Evolutionary conservation across 2,329 filamentous ascomycete genomes (phyloP).

Genomic region (Pseudonectria buxi): DNA sequence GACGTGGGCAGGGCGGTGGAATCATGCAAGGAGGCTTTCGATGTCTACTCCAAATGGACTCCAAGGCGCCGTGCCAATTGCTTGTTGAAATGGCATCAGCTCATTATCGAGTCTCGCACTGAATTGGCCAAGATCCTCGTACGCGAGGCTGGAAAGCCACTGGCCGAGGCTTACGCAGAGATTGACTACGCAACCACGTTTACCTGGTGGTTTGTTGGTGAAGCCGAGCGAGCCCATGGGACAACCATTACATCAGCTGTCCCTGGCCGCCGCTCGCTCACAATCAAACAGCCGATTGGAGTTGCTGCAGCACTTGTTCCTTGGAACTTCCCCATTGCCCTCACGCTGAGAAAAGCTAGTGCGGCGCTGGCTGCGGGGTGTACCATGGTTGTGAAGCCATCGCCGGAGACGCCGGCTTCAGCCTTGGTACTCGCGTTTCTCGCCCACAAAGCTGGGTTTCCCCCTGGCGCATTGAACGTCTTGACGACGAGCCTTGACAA

Average conservation of each 20-base stretch:
- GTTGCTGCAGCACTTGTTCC: constrained; percentile 29
- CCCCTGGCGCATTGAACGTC: constrained; percentile 60
- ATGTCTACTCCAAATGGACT: constrained; percentile 30
- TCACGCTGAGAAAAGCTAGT: constrained; percentile 40
- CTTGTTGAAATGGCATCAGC: constrained; percentile 30
- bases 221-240: constrained; percentile 44
- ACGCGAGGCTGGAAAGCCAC: constrained; percentile 51
- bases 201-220: constrained; percentile 50
- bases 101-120: constrained; percentile 28
- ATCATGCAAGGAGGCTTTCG: constrained; percentile 30
- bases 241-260: constrained; percentile 52
- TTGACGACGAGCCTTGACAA: constrained; percentile 38
- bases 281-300: constrained; percentile 50
- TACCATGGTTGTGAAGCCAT: constrained; percentile 69
- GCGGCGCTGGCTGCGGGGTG: constrained; percentile 64
- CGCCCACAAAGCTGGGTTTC: constrained; percentile 65
- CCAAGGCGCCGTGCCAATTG: constrained; percentile 27
- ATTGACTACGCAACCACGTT: constrained; percentile 49
- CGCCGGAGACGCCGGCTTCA: constrained; percentile 68
- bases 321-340: constrained; percentile 55
- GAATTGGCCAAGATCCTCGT: constrained; percentile 35
- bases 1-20: constrained; percentile 33
- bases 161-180: constrained; percentile 47
- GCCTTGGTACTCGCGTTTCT: constrained; percentile 63
- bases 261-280: constrained; percentile 59